Evolutionary conservation across 805 yeast species (phyloP), one percentile per base, ranked within the genome.

Genomic region (Wickerhamomyces mucosus): DNA sequence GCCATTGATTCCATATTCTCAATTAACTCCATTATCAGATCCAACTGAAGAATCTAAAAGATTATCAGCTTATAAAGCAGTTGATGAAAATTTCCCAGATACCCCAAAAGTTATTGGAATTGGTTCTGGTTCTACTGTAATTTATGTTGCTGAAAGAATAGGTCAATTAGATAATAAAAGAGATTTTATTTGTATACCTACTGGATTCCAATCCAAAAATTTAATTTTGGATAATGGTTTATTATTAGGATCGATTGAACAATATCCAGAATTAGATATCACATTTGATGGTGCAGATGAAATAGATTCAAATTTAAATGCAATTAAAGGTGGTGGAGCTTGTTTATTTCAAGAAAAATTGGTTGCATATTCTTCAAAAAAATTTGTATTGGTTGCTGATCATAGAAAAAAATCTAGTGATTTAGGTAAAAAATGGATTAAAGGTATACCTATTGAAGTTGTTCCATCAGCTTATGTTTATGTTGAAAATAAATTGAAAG

Each of bases 221-320:
- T 68, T 92, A 43, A 88, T 92, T 45, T 61, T 84, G 36, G 80
- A 73, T 36, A 86, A 86, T 46, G 92, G 92, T 0, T 65, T 92
- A 40, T 67, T 57, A 25, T 64, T 88, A 41, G 95, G 94, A 2
- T 66, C 81, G 8, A 72, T 89, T 38, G 96, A 89, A 49, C 88
- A 85, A 61, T 77, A 62, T 29, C 83, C 94, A 3, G 67, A 68
- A 17, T 62, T 92, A 27, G 98, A 92, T 53, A 75, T 92, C 45
- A 95, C 96, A 2, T 92, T 92, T 54, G 99, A 92, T 56, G 99
- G 99, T 27, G 97, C 98, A 3, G 99, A 92, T 58, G 98, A 92
- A 58, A 88, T 88, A 36, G 98, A 89, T 56, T 52, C 72, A 5
- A 52, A 67, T 15, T 66, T 92, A 46, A 83, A 86, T 52, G 76